Evolutionary conservation across 306 rosid species (phyloP), one percentile per base, ranked within the genome.

Genomic region (Ceratonia siliqua): DNA sequence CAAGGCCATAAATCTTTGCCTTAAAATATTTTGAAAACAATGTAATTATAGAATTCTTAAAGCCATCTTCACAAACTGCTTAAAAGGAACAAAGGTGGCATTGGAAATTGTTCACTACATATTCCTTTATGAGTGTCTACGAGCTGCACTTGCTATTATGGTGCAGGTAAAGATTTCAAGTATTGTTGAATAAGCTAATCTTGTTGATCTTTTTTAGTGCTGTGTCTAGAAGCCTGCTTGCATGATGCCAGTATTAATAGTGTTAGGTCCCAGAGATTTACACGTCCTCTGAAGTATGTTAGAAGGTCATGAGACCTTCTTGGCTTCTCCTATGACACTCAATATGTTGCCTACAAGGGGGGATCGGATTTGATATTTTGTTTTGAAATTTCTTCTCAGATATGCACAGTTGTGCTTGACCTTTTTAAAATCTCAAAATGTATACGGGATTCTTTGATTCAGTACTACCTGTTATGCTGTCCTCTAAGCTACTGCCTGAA

Each of bases 401-500:
- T 48, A 69, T 32, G 17, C 33, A 21, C 28, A 13, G 7, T 50
- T 32, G 27, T 50, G 49, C 30, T 50, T 50, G 62, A 6, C 25
- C 24, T 38, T 35, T 65, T 71, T 30, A 9, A 58, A 63, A 27
- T 48, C 15, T 68, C 5, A 17, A 52, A 17, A 32, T 32, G 61
- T 43, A 11, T 46, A 41, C 20, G 58, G 50, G 45, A 17, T 62
- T 50, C 36, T 69, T 59, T 74, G 76, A 65, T 78, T 74, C 84
- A 82, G 92, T 94, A 49, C 86, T 94, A 0, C 97, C 98, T 11
- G 97, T 94, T 62, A 91, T 94, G 96, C 85, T 91, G 27, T 87
- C 97, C 22, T 89, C 97, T 2, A 94, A 94, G 75, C 82, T 94
- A 10, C 85, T 94, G 48, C 98, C 97, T 17, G 98, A 94, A 85